Base-by-base conservation (phyloP, 2,329 filamentous ascomycete genomes). In the Orbilia brochopaga region DNA sequence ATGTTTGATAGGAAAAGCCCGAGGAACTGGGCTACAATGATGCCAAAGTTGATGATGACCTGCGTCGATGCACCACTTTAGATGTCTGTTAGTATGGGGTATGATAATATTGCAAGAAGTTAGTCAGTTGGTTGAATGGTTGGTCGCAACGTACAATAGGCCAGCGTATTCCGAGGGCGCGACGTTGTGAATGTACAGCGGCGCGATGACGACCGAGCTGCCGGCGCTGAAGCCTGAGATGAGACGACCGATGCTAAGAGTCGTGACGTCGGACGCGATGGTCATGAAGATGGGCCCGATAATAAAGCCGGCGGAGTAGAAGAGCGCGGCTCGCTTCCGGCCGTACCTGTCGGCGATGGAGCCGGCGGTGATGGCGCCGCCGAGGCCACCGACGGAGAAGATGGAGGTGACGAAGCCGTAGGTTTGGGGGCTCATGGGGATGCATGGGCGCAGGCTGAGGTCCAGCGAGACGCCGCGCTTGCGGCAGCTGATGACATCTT, bases 161-260 rank as follows among this genome's bases (percentile, higher is more conserved):
- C 92, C 92, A 61, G 88, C 86, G 74, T 88, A 85, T 15, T 83
- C 81, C 0, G 86, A 86, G 2, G 93, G 94, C 0, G 92, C 88
- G 24, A 97, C 85, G 80, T 99, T 94, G 51, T 91, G 92, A 75
- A 99, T 91, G 82, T 96, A 99, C 19, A 99, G 86, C 0, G 94
- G 94, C 1, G 95, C 92, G 37, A 97, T 90, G 19, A 99, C 94
- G 1, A 94, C 93, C 0, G 92, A 87, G 1, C 92, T 91, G 21
- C 94, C 94, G 4, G 92, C 92, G 5, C 90, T 92, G 1, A 96
- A 78, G 10, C 94, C 94, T 7, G 90, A 88, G 13, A 97, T 78
- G 21, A 96, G 82, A 21, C 94, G 85, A 3, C 93, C 94, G 15
- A 90, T 73, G 0, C 86, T 85, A 80, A 99, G 83, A 30, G 89